These are phyloP conservation scores for Annona squamosa DNA, from an alignment of 164 flowering plant genomes.

Conservation along the genomic window DNA sequence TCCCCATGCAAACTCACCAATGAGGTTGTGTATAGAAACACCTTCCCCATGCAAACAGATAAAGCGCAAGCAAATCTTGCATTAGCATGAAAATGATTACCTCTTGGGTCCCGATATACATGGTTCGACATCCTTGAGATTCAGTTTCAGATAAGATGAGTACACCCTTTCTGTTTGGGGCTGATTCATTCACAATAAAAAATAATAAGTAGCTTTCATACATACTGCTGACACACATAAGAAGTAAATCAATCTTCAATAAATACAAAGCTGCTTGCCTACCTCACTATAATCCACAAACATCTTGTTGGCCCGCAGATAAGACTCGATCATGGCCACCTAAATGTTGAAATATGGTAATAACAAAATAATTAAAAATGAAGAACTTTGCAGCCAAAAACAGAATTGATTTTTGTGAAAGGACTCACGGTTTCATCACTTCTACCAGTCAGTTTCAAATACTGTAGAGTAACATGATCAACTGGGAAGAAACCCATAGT, in stretches of 20 bases:
- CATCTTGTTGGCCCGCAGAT: slow-evolving; percentile 78
- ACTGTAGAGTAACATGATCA: slow-evolving; percentile 84
- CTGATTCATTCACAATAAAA: slow-evolving; percentile 31
- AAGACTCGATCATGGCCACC: slow-evolving; percentile 87
- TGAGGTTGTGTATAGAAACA: neutral
- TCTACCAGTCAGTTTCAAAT: slow-evolving; percentile 85
- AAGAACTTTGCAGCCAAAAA: neutral
- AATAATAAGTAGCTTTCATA: too few relatives aligned
- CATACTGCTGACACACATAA: too few relatives aligned
- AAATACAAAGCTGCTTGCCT: neutral
- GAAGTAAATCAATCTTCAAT: too few relatives aligned
- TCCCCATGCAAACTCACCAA: neutral
- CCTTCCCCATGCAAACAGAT: neutral
- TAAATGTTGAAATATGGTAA: slow-evolving; percentile 8
- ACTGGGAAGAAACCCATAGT: slow-evolving; percentile 99
- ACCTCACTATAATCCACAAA: slow-evolving; percentile 87
- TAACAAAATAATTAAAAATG: neutral
- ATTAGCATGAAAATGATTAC: slow-evolving; percentile 19
- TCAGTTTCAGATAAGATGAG: slow-evolving; percentile 66
- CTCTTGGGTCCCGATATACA: slow-evolving; percentile 94
- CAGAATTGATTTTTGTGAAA: neutral
- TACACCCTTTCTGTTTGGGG: slow-evolving; percentile 74
- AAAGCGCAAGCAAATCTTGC: neutral
- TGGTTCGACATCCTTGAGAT: slow-evolving; percentile 78
- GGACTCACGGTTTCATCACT: slow-evolving; percentile 82